A percentile compares a stretch with the other conserved stretches of the same genome.
These are phyloP conservation scores for Fusarium fracticaudum DNA, from an alignment of 2,329 filamentous ascomycete species.

Conservation along the genomic window DNA sequence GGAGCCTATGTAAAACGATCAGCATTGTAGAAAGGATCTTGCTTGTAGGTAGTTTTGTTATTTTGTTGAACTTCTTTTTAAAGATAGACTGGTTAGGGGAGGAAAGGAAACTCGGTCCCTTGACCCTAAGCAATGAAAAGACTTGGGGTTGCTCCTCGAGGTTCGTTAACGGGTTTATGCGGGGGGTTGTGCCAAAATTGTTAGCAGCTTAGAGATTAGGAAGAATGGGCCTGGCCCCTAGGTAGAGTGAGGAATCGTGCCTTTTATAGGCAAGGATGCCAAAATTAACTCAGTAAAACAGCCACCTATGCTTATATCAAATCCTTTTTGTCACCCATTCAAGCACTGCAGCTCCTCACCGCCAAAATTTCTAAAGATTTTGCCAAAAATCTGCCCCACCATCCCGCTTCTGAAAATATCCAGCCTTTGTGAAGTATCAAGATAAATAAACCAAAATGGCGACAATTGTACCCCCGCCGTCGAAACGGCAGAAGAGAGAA, in stretches of 20 bases:
- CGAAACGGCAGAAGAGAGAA: constrained; percentile 85
- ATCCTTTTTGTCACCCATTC: not conserved
- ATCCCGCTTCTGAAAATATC: constrained; percentile 24
- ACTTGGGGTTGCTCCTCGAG: not conserved
- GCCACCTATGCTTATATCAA: not conserved
- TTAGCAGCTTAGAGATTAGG: constrained; percentile 16
- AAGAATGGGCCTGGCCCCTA: not conserved
- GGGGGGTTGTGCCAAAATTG: constrained; percentile 26
- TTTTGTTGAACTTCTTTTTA: not conserved
- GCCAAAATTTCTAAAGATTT: constrained; percentile 46
- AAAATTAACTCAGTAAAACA: not conserved
- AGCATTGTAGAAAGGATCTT: not conserved
- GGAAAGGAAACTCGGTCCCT: not conserved
- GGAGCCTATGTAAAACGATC: not conserved
- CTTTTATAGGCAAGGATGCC: not conserved
- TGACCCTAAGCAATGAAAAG: not conserved
- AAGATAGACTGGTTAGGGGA: not conserved
- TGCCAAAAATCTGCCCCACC: constrained; percentile 46
- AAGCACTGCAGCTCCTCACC: constrained; percentile 39
- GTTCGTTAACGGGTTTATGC: constrained; percentile 23
- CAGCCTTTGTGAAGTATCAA: constrained; percentile 7
- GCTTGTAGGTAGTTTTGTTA: not conserved
- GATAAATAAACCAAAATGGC: constrained; percentile 66
- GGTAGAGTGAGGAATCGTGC: not conserved
- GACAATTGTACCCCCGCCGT: constrained; percentile 83